Evolutionary conservation across 768 basidiomycete genomes (phyloP).

Genomic region (Boletus rex-veris): DNA sequence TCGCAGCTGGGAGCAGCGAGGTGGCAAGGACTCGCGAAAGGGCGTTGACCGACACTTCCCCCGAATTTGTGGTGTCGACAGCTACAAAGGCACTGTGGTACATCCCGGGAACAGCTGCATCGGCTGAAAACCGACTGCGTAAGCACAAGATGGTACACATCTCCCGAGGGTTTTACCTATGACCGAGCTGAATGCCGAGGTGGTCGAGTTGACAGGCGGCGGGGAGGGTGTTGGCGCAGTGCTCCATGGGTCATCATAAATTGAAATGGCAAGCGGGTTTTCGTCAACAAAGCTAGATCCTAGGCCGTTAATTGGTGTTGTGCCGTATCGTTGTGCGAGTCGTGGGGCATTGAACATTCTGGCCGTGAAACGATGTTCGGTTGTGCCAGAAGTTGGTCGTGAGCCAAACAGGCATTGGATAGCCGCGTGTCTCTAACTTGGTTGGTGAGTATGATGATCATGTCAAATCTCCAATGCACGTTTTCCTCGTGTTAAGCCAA

Average conservation of each 20-base stretch:
- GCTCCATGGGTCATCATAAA: conserved; percentile 84
- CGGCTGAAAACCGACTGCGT: conserved; percentile 43
- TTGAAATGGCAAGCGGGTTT: conserved; percentile 68
- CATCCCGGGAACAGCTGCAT: conserved; percentile 74
- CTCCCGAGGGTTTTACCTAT: conserved; percentile 45
- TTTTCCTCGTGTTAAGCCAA: conserved; percentile 9
- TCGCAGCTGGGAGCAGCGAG: conserved; percentile 75
- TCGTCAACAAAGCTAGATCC: conserved; percentile 74
- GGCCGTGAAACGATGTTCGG: conserved; percentile 9
- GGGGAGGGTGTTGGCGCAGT: conserved; percentile 68
- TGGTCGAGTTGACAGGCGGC: conserved; percentile 50
- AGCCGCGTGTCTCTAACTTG: conserved; percentile 3
- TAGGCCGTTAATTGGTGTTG: conserved; percentile 53
- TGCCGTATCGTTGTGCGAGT: conserved; percentile 63
- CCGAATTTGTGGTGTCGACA: conserved; percentile 66
- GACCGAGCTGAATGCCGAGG: conserved; percentile 61
- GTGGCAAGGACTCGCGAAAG: conserved; percentile 78
- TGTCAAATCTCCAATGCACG: background rate
- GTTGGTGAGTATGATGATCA: background rate
- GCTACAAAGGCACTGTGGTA: conserved; percentile 73
- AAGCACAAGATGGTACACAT: background rate
- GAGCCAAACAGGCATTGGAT: conserved; percentile 11
- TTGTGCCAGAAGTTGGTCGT: conserved; percentile 7
- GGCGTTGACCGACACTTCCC: conserved; percentile 79
- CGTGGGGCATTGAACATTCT: conserved; percentile 86